These are phyloP conservation scores for Cenchrus purpureus DNA, from an alignment of 176 grass and related monocot species.

Conservation along the genomic window DNA sequence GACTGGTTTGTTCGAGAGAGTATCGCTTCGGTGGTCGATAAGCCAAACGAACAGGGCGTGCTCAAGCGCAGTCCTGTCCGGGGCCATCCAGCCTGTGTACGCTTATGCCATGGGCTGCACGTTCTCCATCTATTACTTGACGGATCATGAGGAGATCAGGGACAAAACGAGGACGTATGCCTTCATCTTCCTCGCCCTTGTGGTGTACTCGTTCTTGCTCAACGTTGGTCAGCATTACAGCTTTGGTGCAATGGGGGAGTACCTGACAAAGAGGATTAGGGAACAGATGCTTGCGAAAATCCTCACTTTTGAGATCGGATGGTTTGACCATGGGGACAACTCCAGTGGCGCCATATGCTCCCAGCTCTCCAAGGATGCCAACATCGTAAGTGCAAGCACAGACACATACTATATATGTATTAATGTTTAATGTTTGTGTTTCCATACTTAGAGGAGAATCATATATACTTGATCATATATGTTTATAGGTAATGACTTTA, in stretches of 20 bases:
- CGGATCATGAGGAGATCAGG: background rate
- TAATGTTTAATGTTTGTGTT: too few species aligned
- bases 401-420: too few species aligned
- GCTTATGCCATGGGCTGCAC: background rate
- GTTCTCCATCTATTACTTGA: background rate
- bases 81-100: background rate
- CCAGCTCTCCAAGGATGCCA: background rate
- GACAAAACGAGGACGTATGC: background rate
- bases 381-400: background rate
- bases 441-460: background rate
- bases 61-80: constrained; percentile 38
- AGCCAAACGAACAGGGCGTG: constrained; percentile 24
- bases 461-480: background rate
- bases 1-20: too few species aligned
- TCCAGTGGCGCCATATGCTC: background rate
- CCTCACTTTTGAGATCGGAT: constrained; percentile 79
- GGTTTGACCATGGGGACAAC: constrained; percentile 17
- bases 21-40: too few species aligned
- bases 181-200: background rate
- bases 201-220: constrained; percentile 46
- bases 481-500: too few species aligned
- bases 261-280: constrained; percentile 84
- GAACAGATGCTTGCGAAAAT: constrained; percentile 77
- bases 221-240: constrained; percentile 85
- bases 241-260: constrained; percentile 85